These are phyloP conservation scores for Alternaria dauci DNA, from an alignment of 2,329 filamentous ascomycete species.

Conservation along the genomic window DNA sequence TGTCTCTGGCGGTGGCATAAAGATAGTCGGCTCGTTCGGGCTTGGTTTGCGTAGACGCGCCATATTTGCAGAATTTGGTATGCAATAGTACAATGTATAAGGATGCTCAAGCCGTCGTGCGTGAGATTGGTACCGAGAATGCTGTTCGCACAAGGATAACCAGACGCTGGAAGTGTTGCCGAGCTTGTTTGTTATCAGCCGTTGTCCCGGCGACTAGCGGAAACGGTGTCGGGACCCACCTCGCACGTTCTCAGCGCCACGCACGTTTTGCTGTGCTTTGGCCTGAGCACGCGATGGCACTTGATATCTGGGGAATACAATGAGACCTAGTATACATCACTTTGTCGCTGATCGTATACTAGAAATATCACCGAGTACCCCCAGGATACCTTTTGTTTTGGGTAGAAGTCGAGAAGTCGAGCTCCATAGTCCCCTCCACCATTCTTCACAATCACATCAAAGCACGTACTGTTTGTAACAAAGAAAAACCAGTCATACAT, in stretches of 20 bases:
- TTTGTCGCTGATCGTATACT: neutral
- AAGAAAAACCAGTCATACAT: constrained; percentile 43
- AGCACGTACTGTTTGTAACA: constrained; percentile 5
- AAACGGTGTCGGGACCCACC: constrained; percentile 2
- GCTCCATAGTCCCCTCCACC: neutral
- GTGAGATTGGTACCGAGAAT: constrained; percentile 15
- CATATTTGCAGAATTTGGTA: constrained; percentile 29
- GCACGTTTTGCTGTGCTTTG: neutral
- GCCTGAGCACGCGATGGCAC: neutral
- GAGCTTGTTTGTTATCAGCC: constrained; percentile 18
- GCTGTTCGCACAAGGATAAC: constrained; percentile 10
- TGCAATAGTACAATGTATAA: constrained; percentile 7
- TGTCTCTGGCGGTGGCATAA: constrained; percentile 27
- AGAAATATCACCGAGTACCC: neutral
- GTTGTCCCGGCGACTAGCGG: constrained; percentile 19
- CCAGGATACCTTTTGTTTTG: neutral
- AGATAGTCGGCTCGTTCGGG: constrained; percentile 33
- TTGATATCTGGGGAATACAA: neutral
- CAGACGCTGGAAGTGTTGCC: constrained; percentile 10
- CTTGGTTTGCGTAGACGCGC: constrained; percentile 48
- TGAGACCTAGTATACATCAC: neutral
- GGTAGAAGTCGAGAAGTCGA: neutral
- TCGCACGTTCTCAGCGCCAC: neutral
- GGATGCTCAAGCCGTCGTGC: constrained; percentile 4
- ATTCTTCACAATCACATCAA: neutral